Evolutionary conservation across 495 filamentous ascomycete species (phyloP), one percentile per base, ranked within the genome.

Genomic region (Hyaloscypha bicolor): DNA sequence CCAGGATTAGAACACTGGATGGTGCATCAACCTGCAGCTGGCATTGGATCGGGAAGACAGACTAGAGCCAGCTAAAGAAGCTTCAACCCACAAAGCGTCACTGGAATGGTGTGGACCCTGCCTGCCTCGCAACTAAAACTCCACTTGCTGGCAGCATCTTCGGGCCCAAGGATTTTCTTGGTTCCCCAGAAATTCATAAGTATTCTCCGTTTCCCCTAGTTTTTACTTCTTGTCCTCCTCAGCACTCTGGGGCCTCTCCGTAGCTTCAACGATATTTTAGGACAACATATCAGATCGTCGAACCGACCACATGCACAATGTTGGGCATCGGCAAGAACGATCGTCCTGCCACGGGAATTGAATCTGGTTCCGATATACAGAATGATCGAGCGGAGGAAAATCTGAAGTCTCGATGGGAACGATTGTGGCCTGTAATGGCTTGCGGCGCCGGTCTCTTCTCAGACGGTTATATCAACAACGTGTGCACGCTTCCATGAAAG

Each of bases 381-480:
- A 57, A 9, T 39, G 70, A 66, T 33, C 60, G 64, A 8, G n/a
- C 67, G 31, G 69, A 62, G 2, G 64, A 64, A 8, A 37, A 60
- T 14, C 64, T 32, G 35, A 71, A 69, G 51, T 55, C 55, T 32
- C 22, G 32, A 55, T 69, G 66, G 67, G 60, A 69, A 45, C 63
- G 72, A 4, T 22, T 74, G 1, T 72, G 63, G 67, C 83, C 83
- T 29, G 83, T 84, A 1, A 87, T 95, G 60, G 93, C 93, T 57
- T 97, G 93, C 71, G 93, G 93, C 66, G 91, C 93, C 52, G 93
- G 93, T 69, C 81, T 97, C 4, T 96, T 96, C 76, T 93, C 91
- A 21, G 93, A 97, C 76, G 93, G 93, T 14, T 97, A 96, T 75
- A 84, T 96, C 74, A 94, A 96, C 80, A 90, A 88, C 64, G 91